Evolutionary conservation across 208 protist genomes (phyloP), one percentile per base, ranked within the genome.

Genomic region (Acanthamoeba rhysodes): DNA sequence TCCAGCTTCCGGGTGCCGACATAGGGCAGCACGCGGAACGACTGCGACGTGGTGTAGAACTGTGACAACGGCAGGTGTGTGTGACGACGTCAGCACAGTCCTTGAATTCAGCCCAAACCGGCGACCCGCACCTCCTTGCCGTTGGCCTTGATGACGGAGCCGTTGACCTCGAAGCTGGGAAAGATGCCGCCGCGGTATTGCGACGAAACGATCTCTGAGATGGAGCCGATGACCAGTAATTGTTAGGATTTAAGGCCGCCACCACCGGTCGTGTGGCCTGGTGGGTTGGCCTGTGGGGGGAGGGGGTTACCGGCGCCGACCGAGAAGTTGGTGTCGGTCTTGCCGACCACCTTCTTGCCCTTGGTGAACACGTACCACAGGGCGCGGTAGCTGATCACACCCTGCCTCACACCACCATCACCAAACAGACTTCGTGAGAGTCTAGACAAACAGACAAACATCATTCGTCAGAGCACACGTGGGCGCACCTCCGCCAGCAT

Each of bases 81-180:
- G n/a, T 70, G 5, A n/a, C 3, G 41, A 45, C 37, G 8, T 5
- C 1, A 10, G 3, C 62, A 4, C 0, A 5, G 5, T 4, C 24
- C 4, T 2, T n/a, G n/a, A n/a, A n/a, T n/a, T n/a, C n/a, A n/a
- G n/a, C n/a, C n/a, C n/a, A n/a, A n/a, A n/a, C n/a, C n/a, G n/a
- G n/a, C n/a, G 4, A 41, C 1, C 4, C 2, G 1, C 4, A 80
- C 72, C 72, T 80, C 72, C 72, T 80, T 80, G 72, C 72, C 72
- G 32, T 80, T 80, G 72, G 72, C 72, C 72, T 80, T 80, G 72
- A 80, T 80, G 18, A 80, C 72, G 7, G 72, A 80, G 41, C 72
- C 27, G 0, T 80, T 0, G 20, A 80, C 32, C 37, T 34, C 72
- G 72, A 80, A 80, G 72, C 41, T 80, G 32, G 72, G 72, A 8